Conservation (phyloP, 2,329 filamentous ascomycete species). For the Microcyclospora tardicrescens region DNA sequence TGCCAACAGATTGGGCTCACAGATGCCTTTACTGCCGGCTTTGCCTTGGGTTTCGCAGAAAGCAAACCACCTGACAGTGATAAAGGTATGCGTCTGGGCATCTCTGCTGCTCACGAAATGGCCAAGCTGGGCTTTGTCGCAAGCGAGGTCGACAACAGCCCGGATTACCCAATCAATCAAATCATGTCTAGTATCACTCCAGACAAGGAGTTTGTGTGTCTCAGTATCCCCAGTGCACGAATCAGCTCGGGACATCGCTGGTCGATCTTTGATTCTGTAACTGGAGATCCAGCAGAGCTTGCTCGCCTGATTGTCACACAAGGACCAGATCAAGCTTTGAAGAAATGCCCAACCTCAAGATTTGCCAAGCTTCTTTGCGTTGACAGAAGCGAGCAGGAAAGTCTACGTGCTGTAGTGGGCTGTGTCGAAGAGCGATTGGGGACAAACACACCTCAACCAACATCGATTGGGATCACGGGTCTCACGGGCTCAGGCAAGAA, state of each 20-base stretch:
- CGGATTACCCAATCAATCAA: conserved; percentile 17
- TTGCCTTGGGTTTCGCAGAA: conserved; percentile 21
- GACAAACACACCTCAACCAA: conserved; percentile 12
- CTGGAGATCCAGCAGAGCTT: conserved; percentile 21
- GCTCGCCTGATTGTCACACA: conserved; percentile 20
- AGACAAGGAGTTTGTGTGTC: conserved; percentile 14
- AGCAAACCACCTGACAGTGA: conserved; percentile 18
- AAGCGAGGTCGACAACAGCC: conserved; percentile 11
- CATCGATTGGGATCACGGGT: conserved; percentile 20
- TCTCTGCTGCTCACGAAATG: conserved; percentile 17
- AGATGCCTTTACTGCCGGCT: conserved; percentile 22
- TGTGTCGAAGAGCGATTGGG: conserved; percentile 18
- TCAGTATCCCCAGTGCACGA: conserved; percentile 18
- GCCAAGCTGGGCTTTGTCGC: conserved; percentile 15
- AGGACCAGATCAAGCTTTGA: conserved; percentile 19
- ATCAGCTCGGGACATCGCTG: conserved; percentile 23
- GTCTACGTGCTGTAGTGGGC: conserved; percentile 17
- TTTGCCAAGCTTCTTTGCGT: conserved; percentile 19
- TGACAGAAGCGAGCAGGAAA: conserved; percentile 21
- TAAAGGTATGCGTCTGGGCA: conserved; percentile 17
- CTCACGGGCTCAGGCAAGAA: conserved; percentile 22
- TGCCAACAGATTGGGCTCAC: conserved; percentile 14
- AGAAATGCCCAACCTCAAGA: conserved; percentile 15
- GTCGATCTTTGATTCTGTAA: conserved; percentile 21
- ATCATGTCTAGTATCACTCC: conserved; percentile 13